These are phyloP conservation scores for Plasmodium gallinaceum DNA, from an alignment of 169 alveolate species.

Conservation along the genomic window DNA sequence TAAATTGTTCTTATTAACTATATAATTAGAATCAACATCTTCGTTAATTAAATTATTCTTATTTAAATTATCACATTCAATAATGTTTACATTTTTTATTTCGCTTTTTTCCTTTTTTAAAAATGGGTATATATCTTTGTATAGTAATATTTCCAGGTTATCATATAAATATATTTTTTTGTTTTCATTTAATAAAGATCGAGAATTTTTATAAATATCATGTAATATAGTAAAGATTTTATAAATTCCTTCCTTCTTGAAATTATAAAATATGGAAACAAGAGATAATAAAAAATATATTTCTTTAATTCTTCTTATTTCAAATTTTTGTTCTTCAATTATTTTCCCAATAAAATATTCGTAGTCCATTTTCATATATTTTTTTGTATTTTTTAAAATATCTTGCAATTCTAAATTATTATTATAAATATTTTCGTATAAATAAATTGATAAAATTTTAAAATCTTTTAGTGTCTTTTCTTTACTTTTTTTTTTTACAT, in stretches of 20 bases:
- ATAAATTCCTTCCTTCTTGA: conserved; percentile 50
- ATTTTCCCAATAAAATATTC: conserved; percentile 15
- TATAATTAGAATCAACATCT: neutral
- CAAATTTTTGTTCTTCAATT: conserved; percentile 16
- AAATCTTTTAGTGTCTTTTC: neutral
- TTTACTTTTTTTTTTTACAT: neutral
- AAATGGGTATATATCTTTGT: conserved; percentile 44
- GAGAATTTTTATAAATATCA: conserved; percentile 34
- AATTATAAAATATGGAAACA: conserved; percentile 18
- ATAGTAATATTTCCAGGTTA: conserved; percentile 4
- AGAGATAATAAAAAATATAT: conserved; percentile 47
- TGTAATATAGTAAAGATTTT: conserved; percentile 38
- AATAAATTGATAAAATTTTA: conserved; percentile 17
- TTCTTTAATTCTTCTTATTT: conserved; percentile 22
- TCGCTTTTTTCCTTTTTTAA: neutral
- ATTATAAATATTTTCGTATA: neutral
- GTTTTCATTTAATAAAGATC: conserved; percentile 19
- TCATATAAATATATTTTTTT: conserved; percentile 4
- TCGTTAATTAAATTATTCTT: neutral
- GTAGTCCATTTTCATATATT: conserved; percentile 35
- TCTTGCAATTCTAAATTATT: conserved; percentile 6
- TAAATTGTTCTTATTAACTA: neutral
- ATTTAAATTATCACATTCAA: conserved; percentile 10
- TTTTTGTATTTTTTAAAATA: conserved; percentile 25
- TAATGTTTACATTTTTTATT: neutral